Evolutionary conservation across 345 rosid species (phyloP), one percentile per base, ranked within the genome.

Genomic region (Anacardium occidentale): DNA sequence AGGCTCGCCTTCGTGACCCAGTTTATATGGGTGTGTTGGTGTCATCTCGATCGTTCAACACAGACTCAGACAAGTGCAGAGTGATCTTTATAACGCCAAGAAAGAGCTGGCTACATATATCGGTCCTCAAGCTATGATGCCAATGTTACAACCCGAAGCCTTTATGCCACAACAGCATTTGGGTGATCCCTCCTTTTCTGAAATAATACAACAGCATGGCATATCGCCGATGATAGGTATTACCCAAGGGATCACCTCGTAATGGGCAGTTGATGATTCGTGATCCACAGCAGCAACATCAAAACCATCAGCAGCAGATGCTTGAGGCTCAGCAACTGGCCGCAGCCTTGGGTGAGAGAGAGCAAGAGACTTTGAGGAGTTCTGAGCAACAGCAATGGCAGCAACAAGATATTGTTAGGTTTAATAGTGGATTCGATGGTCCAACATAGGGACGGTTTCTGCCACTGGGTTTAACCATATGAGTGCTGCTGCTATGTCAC

Each of bases 21-120:
- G 91, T 94, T 18, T 92, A 94, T 92, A 94, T 14, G 97, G 98
- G 10, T 91, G 98, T 17, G 92, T 91, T 24, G 93, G 96, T 7
- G 74, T 85, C 20, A 89, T 94, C 72, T 83, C 95, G 1, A 67
- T 90, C 59, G 84, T 94, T 7, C 97, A 92, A 59, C 95, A 89
- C 25, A 77, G 76, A 45, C 88, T 89, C 2, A 86, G 85, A 75
- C 78, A 80, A 55, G 68, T 89, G 47, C 90, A 86, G 51, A 56
- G 7, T 6, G 91, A 85, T 73, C 85, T 91, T 11, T 70, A 62
- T 55, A 68, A 34, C 40, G 92, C 93, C 14, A 85, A 78, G 75
- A 86, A 87, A 76, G 93, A 94, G 37, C 81, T 94, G 20, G 79
- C 89, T 15, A 18, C 66, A 11, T 86, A 83, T 65, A 79, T 82